phyloP scores from a whole-genome alignment of 169 alveolate species.

The Pseudocohnilembus persalinus region DNA sequence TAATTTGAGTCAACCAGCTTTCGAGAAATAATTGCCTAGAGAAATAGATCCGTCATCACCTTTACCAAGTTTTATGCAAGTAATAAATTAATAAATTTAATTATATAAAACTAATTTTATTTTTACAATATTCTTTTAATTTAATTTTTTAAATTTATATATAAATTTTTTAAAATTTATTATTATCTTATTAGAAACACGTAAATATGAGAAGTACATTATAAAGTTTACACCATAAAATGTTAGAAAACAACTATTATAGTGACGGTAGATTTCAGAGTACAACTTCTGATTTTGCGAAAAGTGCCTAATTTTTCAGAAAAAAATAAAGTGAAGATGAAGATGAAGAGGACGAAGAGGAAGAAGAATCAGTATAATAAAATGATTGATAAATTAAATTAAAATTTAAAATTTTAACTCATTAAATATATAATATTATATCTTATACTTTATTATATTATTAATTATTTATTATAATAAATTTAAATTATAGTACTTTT shows the following conservation, averaged over 20 bases:
- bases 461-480: no score
- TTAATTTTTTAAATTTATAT: neutral
- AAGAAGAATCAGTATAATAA: no score
- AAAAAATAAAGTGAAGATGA: neutral
- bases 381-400: no score
- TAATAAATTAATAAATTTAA: neutral
- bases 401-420: no score
- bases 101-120: no score
- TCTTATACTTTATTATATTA: no score
- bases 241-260: constrained; percentile 21
- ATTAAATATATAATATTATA: no score
- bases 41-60: constrained; percentile 26
- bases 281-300: constrained; percentile 18
- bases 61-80: constrained; percentile 32
- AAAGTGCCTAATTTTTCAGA: neutral
- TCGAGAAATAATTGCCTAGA: constrained; percentile 11
- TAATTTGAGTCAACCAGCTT: constrained; percentile 5
- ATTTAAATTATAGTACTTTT: no score
- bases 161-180: neutral
- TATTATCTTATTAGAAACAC: neutral
- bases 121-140: neutral
- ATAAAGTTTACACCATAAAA: constrained; percentile 9
- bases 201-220: constrained; percentile 13
- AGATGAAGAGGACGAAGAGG: neutral
- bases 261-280: constrained; percentile 24